Evolutionary conservation across 1,139 yeast genomes (phyloP), one percentile per base, ranked within the genome.

Genomic region (Diutina ranongensis): DNA sequence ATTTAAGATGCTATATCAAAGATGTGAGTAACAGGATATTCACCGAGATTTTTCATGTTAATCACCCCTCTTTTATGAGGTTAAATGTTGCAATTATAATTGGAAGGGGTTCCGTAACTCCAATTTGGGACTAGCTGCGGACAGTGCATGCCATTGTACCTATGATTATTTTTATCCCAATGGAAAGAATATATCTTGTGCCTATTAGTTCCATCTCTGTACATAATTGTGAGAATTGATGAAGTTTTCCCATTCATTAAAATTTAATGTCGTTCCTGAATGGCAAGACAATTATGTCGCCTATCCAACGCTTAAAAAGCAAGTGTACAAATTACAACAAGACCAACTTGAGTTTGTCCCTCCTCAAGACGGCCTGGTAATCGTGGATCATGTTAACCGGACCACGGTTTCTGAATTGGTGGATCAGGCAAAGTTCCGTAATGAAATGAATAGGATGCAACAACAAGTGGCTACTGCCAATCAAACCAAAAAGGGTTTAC

Each of bases 201-300:
- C 28, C 28, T 10, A n/a, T n/a, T n/a, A n/a, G n/a, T n/a, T n/a
- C n/a, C n/a, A n/a, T n/a, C n/a, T n/a, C 31, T 27, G 31, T 27
- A 27, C 31, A 8, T 27, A 8, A 12, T 27, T 8, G 8, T 8
- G 12, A 27, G 31, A 8, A 27, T 8, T 8, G 13, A 83, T 83
- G 92, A 83, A 83, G 68, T 83, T 83, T 59, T 73, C 83, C 45
- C 84, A 80, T 54, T 78, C 87, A 35, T 67, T 83, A 48, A 84
- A 81, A 61, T 80, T 83, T 62, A 83, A 83, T 59, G 84, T 86
- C 20, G 89, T 83, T 33, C 89, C 92, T 4, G 92, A 83, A 56
- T 83, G 92, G 89, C 72, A 80, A 46, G 78, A 82, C 47, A 63
- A 71, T 50, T 83, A 83, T 57, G 68, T 83, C 50, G 80, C 79